A percentile compares a stretch with the other conserved stretches of the same genome.
These are phyloP conservation scores for Acer negundo DNA, from an alignment of 345 rosid species.

Conservation along the genomic window DNA sequence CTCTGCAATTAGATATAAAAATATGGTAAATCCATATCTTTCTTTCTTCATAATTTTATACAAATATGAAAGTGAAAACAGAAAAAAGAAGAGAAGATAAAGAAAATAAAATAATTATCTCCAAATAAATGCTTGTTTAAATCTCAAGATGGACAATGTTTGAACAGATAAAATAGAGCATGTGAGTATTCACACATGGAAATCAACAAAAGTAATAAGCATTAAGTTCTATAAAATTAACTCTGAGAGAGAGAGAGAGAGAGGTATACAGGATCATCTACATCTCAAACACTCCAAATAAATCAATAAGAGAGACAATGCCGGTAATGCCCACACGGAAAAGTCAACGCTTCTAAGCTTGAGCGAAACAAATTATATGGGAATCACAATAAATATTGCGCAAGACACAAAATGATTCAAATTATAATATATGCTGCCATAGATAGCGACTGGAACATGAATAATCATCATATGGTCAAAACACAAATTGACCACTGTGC, in stretches of 20 bases:
- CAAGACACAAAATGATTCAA: neutral
- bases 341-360: neutral
- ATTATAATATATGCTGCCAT: neutral
- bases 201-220: neutral
- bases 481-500: neutral
- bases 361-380: neutral
- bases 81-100: neutral
- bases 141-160: constrained; percentile 1
- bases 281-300: neutral
- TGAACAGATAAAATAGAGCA: neutral
- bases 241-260: neutral
- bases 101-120: neutral
- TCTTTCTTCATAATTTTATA: constrained; percentile 11
- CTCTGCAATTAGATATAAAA: constrained; percentile 53
- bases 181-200: neutral
- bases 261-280: neutral
- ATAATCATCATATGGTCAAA: neutral
- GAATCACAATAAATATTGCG: neutral
- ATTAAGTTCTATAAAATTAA: neutral
- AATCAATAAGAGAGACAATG: neutral
- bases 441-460: neutral
- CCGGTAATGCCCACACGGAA: neutral
- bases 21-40: constrained; percentile 17
- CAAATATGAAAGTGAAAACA: neutral
- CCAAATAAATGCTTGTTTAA: neutral